Percentiles rank a stretch among this genome's conserved stretches.
Conservation (phyloP, 768 basidiomycete species). For the Lactifluus piperatus region DNA sequence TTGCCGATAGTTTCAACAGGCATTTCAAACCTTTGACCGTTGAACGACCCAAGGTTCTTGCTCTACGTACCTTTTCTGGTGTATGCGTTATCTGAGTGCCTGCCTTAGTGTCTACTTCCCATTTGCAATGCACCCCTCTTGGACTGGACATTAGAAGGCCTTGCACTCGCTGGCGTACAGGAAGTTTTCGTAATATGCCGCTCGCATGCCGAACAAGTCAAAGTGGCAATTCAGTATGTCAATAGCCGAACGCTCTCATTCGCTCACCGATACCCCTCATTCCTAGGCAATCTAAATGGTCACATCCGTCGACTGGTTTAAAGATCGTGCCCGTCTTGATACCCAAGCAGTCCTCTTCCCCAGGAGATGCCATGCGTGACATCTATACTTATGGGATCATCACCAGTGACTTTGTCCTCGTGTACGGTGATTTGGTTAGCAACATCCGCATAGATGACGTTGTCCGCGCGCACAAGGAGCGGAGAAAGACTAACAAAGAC, state of each 20-base stretch:
- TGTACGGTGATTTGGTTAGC: conserved; percentile 88
- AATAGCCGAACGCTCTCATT: neutral
- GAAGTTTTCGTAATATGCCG: conserved; percentile 94
- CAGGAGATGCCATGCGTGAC: conserved; percentile 89
- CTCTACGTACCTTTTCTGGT: conserved; percentile 7
- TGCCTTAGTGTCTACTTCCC: conserved; percentile 73
- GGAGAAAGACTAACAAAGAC: conserved; percentile 81
- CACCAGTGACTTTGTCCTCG: conserved; percentile 84
- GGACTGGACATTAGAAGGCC: conserved; percentile 94
- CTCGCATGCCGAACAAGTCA: conserved; percentile 82
- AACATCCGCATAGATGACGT: conserved; percentile 88
- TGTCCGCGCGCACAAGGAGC: conserved; percentile 79
- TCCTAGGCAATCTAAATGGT: conserved; percentile 75
- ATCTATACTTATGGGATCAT: conserved; percentile 89
- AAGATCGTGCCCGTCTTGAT: conserved; percentile 82
- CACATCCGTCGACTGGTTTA: conserved; percentile 65
- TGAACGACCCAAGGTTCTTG: conserved; percentile 70
- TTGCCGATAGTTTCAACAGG: conserved; percentile 95
- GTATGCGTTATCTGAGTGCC: neutral
- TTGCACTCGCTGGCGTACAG: conserved; percentile 90
- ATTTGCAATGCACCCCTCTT: conserved; percentile 90
- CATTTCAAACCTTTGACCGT: conserved; percentile 86
- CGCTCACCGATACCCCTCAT: neutral
- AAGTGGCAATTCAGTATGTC: conserved; percentile 73
- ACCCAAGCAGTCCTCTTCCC: conserved; percentile 78